These are phyloP conservation scores for Whalleya microplaca DNA, from an alignment of 2,329 filamentous ascomycete species.

Conservation along the genomic window DNA sequence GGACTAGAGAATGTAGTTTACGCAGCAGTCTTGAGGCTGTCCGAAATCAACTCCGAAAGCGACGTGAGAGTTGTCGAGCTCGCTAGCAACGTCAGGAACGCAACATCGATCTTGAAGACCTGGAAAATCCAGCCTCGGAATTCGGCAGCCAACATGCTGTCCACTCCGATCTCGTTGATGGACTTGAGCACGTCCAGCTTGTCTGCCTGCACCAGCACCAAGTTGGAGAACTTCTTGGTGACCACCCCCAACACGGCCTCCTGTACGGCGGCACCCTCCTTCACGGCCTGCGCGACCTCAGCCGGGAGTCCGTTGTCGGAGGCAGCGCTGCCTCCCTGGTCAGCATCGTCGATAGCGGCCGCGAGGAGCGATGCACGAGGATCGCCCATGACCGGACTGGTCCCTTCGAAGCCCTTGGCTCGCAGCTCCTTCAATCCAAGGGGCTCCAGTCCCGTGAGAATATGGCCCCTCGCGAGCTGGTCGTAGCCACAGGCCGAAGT, in stretches of 20 bases:
- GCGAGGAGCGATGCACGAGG: background rate
- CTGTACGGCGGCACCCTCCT: constrained; percentile 14
- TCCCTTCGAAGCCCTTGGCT: constrained; percentile 24
- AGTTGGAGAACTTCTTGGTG: constrained; percentile 10
- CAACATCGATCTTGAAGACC: constrained; percentile 36
- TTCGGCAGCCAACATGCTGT: constrained; percentile 41
- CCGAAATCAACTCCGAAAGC: background rate
- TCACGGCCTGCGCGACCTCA: background rate
- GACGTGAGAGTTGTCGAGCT: background rate
- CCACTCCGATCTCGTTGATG: constrained; percentile 33
- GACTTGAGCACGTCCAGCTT: constrained; percentile 10
- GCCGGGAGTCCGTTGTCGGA: background rate
- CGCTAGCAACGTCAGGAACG: constrained; percentile 25
- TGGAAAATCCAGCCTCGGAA: constrained; percentile 38
- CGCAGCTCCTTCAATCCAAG: constrained; percentile 12
- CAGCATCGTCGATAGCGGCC: background rate
- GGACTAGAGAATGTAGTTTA: background rate
- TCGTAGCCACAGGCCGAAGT: background rate
- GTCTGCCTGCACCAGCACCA: constrained; percentile 16
- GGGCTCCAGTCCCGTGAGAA: constrained; percentile 29
- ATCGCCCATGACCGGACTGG: constrained; percentile 10
- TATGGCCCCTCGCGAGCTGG: background rate
- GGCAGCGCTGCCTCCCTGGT: background rate
- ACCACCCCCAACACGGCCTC: constrained; percentile 9
- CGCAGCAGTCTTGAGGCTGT: background rate